These are phyloP conservation scores for Lachnellula hyalina DNA, from an alignment of 2,329 filamentous ascomycete species.

Conservation along the genomic window DNA sequence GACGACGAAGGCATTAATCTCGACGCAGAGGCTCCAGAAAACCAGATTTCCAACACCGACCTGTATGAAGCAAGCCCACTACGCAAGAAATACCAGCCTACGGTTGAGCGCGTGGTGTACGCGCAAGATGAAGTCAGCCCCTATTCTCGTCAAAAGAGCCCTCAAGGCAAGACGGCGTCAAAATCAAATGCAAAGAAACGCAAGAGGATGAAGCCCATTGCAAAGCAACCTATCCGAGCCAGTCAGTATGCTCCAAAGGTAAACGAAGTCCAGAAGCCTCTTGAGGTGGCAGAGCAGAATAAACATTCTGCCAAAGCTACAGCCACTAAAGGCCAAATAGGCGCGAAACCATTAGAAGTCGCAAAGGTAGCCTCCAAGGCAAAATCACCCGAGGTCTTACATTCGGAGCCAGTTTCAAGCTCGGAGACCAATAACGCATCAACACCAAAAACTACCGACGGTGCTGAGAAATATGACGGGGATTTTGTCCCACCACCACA, in stretches of 20 bases:
- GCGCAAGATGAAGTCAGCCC: background rate
- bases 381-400: background rate
- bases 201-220: background rate
- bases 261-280: too few relatives aligned
- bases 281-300: too few relatives aligned
- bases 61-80: constrained; percentile 1
- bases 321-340: background rate
- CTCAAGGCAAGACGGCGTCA: background rate
- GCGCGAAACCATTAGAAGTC: background rate
- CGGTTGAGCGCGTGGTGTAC: background rate
- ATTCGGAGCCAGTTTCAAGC: background rate
- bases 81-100: background rate
- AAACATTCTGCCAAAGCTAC: background rate
- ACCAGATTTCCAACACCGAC: background rate
- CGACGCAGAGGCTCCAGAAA: background rate
- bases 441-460: background rate
- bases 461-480: background rate
- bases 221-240: background rate
- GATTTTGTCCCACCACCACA: background rate
- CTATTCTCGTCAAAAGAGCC: background rate
- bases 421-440: background rate
- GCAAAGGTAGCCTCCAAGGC: background rate
- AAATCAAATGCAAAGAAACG: background rate
- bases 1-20: background rate
- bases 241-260: background rate